phyloP scores from a whole-genome alignment of 78 protist species.

The Tieghemostelium lacteum region DNA sequence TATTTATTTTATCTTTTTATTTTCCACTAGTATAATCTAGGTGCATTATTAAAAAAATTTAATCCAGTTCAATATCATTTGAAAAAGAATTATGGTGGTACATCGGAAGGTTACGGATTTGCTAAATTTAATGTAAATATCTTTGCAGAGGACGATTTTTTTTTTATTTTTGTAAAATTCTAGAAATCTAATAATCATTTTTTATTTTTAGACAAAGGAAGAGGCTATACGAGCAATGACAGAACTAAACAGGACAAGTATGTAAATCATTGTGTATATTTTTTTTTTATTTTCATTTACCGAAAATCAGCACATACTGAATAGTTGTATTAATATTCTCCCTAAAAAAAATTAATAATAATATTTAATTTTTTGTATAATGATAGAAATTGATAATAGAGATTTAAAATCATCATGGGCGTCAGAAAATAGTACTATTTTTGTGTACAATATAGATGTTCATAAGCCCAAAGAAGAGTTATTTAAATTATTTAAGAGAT shows the following conservation, averaged over 20 bases:
- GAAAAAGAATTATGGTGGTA: not conserved
- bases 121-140: not conserved
- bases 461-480: not conserved
- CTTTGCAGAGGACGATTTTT: not conserved
- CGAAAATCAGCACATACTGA: no score
- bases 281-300: no score
- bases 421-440: conserved; percentile 11
- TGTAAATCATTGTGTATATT: not conserved
- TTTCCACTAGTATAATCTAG: no score
- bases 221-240: not conserved
- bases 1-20: not conserved
- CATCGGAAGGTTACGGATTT: conserved; percentile 25
- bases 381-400: not conserved
- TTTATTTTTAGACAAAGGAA: conserved; percentile 4
- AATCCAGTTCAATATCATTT: not conserved
- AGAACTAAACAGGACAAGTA: conserved; percentile 9
- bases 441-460: conserved; percentile 24
- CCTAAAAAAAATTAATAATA: no score
- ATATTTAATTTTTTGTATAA: not conserved
- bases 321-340: no score
- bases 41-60: not conserved
- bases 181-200: not conserved
- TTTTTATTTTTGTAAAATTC: not conserved
- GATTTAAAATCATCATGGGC: conserved; percentile 46
- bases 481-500: not conserved